A percentile compares a stretch with the other conserved stretches of the same genome.
Conservation (phyloP, 768 basidiomycete genomes). For the Rhodosporidiobolus sp. region DNA sequence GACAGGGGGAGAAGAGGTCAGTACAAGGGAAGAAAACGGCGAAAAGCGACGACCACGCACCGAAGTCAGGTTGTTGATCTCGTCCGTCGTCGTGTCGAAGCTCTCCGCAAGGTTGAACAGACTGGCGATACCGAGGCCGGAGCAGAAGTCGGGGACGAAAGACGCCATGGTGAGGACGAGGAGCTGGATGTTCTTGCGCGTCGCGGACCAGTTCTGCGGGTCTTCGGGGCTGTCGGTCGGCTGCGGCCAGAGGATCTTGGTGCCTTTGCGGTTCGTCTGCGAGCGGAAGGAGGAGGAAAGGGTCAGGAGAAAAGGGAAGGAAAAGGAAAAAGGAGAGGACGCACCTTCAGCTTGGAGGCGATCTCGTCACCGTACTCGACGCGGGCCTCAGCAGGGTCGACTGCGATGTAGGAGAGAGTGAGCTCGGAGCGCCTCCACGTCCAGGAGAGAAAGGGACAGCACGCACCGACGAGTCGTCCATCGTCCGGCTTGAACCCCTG, state of each 20-base stretch:
- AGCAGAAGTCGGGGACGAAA: conserved; percentile 66
- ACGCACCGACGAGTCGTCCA: conserved; percentile 14
- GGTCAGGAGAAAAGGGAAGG: too few relatives aligned
- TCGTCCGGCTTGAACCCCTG: conserved; percentile 30
- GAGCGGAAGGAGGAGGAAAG: too few relatives aligned
- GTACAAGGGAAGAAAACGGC: not conserved
- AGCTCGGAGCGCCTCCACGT: too few relatives aligned
- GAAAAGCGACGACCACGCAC: conserved; percentile 49
- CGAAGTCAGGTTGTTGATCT: conserved; percentile 64
- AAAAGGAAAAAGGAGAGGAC: too few relatives aligned
- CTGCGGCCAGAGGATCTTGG: conserved; percentile 67
- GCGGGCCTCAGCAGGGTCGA: conserved; percentile 55
- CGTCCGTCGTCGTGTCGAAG: conserved; percentile 58
- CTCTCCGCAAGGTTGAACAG: conserved; percentile 62
- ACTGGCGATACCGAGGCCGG: conserved; percentile 63
- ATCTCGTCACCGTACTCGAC: conserved; percentile 61
- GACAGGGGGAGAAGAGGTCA: too few relatives aligned
- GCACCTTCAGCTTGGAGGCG: conserved; percentile 56
- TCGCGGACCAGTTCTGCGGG: conserved; percentile 56
- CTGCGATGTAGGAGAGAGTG: not conserved
- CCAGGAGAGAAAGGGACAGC: too few relatives aligned
- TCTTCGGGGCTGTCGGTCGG: conserved; percentile 61
- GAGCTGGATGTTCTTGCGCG: conserved; percentile 49
- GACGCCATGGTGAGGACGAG: conserved; percentile 62
- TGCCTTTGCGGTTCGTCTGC: conserved; percentile 57